Evolutionary conservation across 2,329 filamentous ascomycete species (phyloP).

Genomic region (Penicillium sclerotiorum): DNA sequence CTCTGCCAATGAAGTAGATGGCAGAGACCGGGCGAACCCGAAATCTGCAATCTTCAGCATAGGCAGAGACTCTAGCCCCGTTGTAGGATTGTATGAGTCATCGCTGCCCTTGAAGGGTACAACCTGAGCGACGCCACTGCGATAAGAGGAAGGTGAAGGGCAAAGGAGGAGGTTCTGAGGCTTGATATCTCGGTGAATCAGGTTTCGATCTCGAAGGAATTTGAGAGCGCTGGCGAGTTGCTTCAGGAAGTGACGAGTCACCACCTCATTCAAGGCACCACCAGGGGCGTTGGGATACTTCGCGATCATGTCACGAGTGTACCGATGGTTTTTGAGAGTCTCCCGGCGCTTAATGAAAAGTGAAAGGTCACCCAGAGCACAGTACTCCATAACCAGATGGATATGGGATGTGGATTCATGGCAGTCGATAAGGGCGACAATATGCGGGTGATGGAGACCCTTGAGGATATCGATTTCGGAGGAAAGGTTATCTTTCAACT

Average conservation of each 20-base stretch:
- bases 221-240: slow-evolving; percentile 89
- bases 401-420: slow-evolving; percentile 85
- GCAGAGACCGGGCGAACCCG: slow-evolving; percentile 92
- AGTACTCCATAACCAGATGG: slow-evolving; percentile 98
- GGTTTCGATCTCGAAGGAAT: slow-evolving; percentile 80
- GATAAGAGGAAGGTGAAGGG: slow-evolving; percentile 73
- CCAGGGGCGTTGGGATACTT: slow-evolving; percentile 85
- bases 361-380: slow-evolving; percentile 90
- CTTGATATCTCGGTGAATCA: slow-evolving; percentile 96
- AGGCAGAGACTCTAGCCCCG: slow-evolving; percentile 80
- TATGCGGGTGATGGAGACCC: slow-evolving; percentile 90
- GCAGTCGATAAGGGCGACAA: slow-evolving; percentile 94
- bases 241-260: slow-evolving; percentile 93
- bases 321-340: slow-evolving; percentile 74
- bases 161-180: slow-evolving; percentile 93
- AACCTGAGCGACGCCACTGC: slow-evolving; percentile 61
- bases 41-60: slow-evolving; percentile 99
- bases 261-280: slow-evolving; percentile 93
- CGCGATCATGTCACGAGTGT: slow-evolving; percentile 84
- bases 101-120: slow-evolving; percentile 77
- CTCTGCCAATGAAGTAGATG: slow-evolving; percentile 87
- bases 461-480: slow-evolving; percentile 95
- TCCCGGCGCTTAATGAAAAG: slow-evolving; percentile 95
- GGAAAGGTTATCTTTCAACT: slow-evolving; percentile 93
- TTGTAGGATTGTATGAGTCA: slow-evolving; percentile 77